phyloP scores from a whole-genome alignment of 2,329 filamentous ascomycete species.

The Ophiostoma perfectum region DNA sequence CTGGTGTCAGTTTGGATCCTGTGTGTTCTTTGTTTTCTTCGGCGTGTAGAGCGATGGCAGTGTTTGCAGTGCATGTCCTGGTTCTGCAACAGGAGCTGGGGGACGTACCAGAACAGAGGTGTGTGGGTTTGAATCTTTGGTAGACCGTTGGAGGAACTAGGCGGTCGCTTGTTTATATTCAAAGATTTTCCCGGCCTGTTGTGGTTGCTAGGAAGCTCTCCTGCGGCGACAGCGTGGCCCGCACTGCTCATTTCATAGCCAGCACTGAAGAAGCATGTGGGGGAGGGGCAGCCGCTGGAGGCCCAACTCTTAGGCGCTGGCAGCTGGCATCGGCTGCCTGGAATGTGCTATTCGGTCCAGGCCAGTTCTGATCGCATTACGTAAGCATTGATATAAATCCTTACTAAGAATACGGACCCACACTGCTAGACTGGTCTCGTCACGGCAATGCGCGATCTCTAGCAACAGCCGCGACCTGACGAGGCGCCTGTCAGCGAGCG shows the following conservation, averaged over 20 bases:
- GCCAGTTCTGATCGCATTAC: background rate
- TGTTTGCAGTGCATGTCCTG: background rate
- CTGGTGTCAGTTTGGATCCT: background rate
- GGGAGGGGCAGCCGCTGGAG: constrained; percentile 20
- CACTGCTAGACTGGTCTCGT: background rate
- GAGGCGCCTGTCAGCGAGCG: constrained; percentile 1
- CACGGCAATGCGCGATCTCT: constrained; percentile 19
- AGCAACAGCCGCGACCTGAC: constrained; percentile 20
- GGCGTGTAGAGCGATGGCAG: background rate
- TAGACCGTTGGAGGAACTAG: background rate
- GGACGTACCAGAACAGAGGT: background rate
- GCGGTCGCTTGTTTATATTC: constrained; percentile 16
- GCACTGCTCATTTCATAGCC: background rate
- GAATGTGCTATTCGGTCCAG: too few species aligned
- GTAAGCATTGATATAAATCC: background rate
- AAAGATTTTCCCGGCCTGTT: constrained; percentile 15
- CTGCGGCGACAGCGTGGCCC: constrained; percentile 8
- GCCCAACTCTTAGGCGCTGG: constrained; percentile 15
- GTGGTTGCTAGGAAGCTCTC: constrained; percentile 23
- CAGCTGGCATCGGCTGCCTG: constrained; percentile 15
- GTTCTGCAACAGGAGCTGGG: background rate
- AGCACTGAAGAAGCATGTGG: constrained; percentile 17
- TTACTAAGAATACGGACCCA: background rate
- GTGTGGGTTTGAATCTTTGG: background rate
- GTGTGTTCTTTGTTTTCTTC: background rate